Conservation (phyloP, 441 rosid genomes). For the Metrosideros polymorpha region DNA sequence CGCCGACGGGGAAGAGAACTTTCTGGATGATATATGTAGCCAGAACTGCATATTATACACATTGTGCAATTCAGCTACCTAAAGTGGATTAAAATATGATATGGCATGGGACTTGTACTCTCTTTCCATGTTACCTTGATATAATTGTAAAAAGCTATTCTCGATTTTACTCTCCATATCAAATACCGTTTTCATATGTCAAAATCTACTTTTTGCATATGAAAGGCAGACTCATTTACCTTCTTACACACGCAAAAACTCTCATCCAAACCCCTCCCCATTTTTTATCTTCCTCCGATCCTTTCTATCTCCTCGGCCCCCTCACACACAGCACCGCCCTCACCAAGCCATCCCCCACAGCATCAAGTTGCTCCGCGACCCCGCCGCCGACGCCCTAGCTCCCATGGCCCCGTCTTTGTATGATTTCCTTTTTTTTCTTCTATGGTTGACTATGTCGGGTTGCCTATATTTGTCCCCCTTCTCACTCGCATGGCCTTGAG, state of each 20-base stretch:
- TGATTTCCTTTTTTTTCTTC: not conserved
- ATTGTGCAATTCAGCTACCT: not conserved
- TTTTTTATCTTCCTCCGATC: not conserved
- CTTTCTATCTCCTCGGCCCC: not conserved
- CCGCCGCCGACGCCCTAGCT: not conserved
- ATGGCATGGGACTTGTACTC: not conserved
- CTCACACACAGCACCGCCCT: not conserved
- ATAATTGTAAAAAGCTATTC: not conserved
- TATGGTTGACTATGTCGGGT: not conserved
- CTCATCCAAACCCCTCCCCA: not conserved
- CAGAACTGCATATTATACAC: not conserved
- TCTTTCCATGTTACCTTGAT: not conserved
- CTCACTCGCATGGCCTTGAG: not conserved
- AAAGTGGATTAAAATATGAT: not conserved
- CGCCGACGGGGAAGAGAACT: not conserved
- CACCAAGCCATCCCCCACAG: not conserved
- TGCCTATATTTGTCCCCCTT: not conserved
- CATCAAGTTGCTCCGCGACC: not conserved
- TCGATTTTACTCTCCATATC: not conserved
- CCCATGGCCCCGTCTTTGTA: not conserved
- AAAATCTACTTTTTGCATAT: not conserved
- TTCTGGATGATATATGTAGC: not conserved
- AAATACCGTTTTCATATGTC: not conserved
- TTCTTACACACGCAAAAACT: not conserved
- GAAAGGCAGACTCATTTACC: not conserved